phyloP scores from a whole-genome alignment of 805 yeast genomes.

The Pichia scutulata region DNA sequence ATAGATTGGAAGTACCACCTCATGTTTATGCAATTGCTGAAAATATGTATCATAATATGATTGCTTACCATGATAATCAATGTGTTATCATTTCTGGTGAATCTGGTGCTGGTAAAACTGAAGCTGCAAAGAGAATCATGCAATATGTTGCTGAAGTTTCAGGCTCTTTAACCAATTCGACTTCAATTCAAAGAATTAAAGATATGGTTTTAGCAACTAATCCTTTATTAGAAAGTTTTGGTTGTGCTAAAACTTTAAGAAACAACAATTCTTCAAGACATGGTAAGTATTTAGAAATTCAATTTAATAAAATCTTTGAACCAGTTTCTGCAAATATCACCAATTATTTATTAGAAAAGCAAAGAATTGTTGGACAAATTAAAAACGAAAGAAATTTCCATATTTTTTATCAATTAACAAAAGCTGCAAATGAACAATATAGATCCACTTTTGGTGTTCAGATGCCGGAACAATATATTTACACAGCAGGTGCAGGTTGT shows the following conservation, averaged over 20 bases:
- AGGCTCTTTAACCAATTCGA: conserved; percentile 53
- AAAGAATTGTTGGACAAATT: conserved; percentile 94
- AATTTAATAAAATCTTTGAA: conserved; percentile 71
- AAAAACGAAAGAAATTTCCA: conserved; percentile 92
- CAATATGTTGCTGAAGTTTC: conserved; percentile 91
- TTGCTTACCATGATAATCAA: conserved; percentile 88
- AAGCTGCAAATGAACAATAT: conserved; percentile 78
- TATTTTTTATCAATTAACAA: conserved; percentile 92
- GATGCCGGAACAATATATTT: conserved; percentile 85
- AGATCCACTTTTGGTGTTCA: conserved; percentile 85
- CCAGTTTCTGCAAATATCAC: conserved; percentile 96
- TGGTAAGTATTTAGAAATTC: conserved; percentile 89
- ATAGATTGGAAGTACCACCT: conserved; percentile 93
- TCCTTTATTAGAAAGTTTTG: conserved; percentile 83
- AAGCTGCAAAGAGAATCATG: conserved; percentile 97
- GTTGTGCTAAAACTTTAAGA: conserved; percentile 88
- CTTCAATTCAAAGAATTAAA: conserved; percentile 76
- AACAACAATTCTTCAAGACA: conserved; percentile 88
- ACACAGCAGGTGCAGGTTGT: conserved; percentile 83
- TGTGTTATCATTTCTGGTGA: conserved; percentile 98
- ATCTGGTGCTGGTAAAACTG: conserved; percentile 97
- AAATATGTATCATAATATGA: conserved; percentile 90
- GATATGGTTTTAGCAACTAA: conserved; percentile 98
- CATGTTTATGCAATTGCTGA: conserved; percentile 98
- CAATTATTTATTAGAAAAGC: conserved; percentile 88